Evolutionary conservation across 2,329 filamentous ascomycete genomes (phyloP).

Genomic region (Camptophora hylomeconis): DNA sequence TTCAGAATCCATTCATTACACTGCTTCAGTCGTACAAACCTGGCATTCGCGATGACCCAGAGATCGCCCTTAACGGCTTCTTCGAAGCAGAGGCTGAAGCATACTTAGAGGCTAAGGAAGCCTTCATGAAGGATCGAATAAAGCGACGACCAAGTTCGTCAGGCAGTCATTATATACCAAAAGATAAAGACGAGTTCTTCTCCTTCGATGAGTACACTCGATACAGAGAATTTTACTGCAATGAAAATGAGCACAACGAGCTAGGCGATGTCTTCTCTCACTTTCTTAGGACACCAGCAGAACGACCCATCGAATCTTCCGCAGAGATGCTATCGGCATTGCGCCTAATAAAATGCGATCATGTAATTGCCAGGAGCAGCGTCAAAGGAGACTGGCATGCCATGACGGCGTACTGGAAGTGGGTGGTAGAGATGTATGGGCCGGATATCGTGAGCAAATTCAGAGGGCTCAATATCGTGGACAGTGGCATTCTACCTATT

Average conservation of each 20-base stretch:
- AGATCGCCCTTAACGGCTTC: conserved; percentile 21
- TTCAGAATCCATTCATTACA: conserved; percentile 37
- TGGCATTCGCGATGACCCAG: conserved; percentile 32
- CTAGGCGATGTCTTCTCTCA: conserved; percentile 22
- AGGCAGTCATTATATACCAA: conserved; percentile 4
- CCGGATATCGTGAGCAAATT: conserved; percentile 28
- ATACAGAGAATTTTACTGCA: conserved; percentile 24
- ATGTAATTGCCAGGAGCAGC: too few species aligned
- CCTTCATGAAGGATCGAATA: conserved; percentile 18
- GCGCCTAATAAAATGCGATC: background rate
- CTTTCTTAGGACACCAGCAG: conserved; percentile 22
- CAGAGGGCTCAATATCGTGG: conserved; percentile 28
- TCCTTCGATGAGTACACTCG: conserved; percentile 27
- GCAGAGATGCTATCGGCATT: conserved; percentile 13
- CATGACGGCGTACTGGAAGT: conserved; percentile 31
- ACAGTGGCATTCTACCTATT: conserved; percentile 28
- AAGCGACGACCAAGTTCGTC: conserved; percentile 3
- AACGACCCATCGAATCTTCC: conserved; percentile 21
- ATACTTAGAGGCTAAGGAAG: conserved; percentile 32
- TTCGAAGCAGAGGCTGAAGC: conserved; percentile 38
- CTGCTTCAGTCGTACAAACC: too few species aligned
- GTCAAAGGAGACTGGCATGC: conserved; percentile 16
- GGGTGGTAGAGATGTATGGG: conserved; percentile 29
- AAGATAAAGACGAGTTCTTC: conserved; percentile 21
- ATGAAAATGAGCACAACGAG: conserved; percentile 5